These are phyloP conservation scores for Fermentozyma sake DNA, from an alignment of 1,139 yeast species.

Conservation along the genomic window DNA sequence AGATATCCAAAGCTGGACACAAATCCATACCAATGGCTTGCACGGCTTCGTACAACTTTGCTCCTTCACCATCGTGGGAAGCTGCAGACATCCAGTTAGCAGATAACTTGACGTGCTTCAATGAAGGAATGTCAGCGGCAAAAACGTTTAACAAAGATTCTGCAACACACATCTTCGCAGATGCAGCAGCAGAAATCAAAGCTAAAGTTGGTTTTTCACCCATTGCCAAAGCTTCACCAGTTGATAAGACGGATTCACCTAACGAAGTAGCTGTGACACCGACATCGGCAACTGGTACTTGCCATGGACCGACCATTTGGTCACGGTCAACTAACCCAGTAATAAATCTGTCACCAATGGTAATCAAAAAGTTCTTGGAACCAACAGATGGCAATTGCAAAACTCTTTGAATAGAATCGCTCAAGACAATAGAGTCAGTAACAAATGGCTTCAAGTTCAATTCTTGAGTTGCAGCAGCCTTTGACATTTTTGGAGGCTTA, in stretches of 20 bases:
- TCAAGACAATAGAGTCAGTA: slow-evolving; percentile 27
- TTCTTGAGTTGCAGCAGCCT: slow-evolving; percentile 65
- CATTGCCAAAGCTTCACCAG: slow-evolving; percentile 97
- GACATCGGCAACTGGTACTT: slow-evolving; percentile 98
- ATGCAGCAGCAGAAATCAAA: slow-evolving; percentile 84
- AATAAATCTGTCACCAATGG: slow-evolving; percentile 95
- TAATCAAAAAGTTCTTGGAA: slow-evolving; percentile 88
- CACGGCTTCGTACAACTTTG: slow-evolving; percentile 93
- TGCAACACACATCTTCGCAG: slow-evolving; percentile 96
- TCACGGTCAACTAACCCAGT: slow-evolving; percentile 97
- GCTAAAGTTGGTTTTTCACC: slow-evolving; percentile 96
- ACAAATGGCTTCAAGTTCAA: slow-evolving; percentile 53
- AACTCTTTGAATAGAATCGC: slow-evolving; percentile 79
- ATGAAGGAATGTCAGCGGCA: slow-evolving; percentile 82
- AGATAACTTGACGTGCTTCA: slow-evolving; percentile 76
- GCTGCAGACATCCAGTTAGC: slow-evolving; percentile 99
- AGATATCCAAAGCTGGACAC: slow-evolving; percentile 87
- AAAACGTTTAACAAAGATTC: slow-evolving; percentile 85
- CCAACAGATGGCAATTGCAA: slow-evolving; percentile 92
- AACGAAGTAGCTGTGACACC: slow-evolving; percentile 93
- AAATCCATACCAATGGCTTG: slow-evolving; percentile 93
- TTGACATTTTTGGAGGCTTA: slow-evolving; percentile 92
- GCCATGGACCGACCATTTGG: slow-evolving; percentile 99
- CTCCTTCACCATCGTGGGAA: slow-evolving; percentile 91
- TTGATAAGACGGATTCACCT: slow-evolving; percentile 61